Evolutionary conservation across 441 rosid genomes (phyloP), one percentile per base, ranked within the genome.

Genomic region (California macrophylla): DNA sequence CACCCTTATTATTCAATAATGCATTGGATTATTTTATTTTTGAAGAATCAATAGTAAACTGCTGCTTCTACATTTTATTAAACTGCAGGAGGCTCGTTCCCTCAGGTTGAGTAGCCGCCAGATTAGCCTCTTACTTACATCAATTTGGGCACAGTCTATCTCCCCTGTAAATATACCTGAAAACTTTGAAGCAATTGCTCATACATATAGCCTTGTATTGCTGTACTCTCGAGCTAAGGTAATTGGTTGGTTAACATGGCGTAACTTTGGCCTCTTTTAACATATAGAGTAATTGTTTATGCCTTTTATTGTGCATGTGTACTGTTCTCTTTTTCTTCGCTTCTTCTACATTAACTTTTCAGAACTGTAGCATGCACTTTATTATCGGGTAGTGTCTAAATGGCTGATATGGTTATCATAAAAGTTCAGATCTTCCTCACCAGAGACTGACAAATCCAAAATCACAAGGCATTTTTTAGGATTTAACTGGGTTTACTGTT

Each of bases 151-250:
- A 73, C 97, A 89, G 72, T 88, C 97, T n/a, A 77, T 93, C 68
- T 91, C 86, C 76, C 93, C 93, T 76, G 71, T 79, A 76, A 93
- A 93, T 79, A 73, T 73, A 73, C 96, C 96, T 74, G 85, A 85
- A 76, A 93, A 88, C 75, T 91, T 82, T 82, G 93, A 91, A 86
- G 97, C 97, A 71, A 86, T 93, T 79, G 91, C 96, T 80, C 90
- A 91, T 75, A 88, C 96, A 64, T 88, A 81, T 79, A 82, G 96
- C 82, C 81, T 89, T 75, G 87, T 86, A 75, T 75, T 88, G 80
- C 83, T 87, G 54, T 87, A 87, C 84, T 87, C 91, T 28, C 75
- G 87, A 74, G 89, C 82, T 74, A 91, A 91, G 94, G 96, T 91
- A 83, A 78, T 64, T 71, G 21, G 56, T 68, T 36, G 8, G 64